phyloP scores from a whole-genome alignment of 1,284 basidiomycete genomes.

The Paramarasmius palmivorus region DNA sequence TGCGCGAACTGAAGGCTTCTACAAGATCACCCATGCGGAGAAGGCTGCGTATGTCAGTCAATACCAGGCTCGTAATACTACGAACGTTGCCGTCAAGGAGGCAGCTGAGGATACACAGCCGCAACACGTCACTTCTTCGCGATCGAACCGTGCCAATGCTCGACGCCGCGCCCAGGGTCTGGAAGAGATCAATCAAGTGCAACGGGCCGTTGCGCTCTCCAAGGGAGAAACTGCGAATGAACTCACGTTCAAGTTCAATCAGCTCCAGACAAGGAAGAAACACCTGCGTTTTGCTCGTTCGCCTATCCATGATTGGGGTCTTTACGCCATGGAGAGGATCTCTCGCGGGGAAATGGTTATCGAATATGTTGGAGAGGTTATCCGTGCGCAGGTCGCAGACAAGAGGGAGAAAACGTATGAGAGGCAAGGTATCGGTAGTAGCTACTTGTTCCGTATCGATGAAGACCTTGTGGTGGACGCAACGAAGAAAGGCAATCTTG shows the following conservation, averaged over 20 bases:
- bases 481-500: conserved; percentile 97
- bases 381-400: conserved; percentile 94
- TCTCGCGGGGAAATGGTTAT: conserved; percentile 98
- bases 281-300: conserved; percentile 94
- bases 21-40: conserved; percentile 90
- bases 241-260: conserved; percentile 91
- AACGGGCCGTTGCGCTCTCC: conserved; percentile 71
- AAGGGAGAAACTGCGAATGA: conserved; percentile 69
- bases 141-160: conserved; percentile 94
- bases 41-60: conserved; percentile 89
- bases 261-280: conserved; percentile 97
- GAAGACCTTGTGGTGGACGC: conserved; percentile 95
- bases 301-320: conserved; percentile 97
- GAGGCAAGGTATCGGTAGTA: conserved; percentile 92
- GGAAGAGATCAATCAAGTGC: conserved; percentile 90
- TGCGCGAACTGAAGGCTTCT: conserved; percentile 92
- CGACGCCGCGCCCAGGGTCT: conserved; percentile 91
- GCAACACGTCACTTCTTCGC: conserved; percentile 74
- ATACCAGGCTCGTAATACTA: conserved; percentile 62
- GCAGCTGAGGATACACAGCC: conserved; percentile 41
- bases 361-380: conserved; percentile 98
- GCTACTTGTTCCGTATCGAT: conserved; percentile 92
- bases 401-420: conserved; percentile 97
- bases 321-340: conserved; percentile 96
- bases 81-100: conserved; percentile 32